These are phyloP conservation scores for Pyrenopolyporus hunteri DNA, from an alignment of 495 filamentous ascomycete species.

Conservation along the genomic window DNA sequence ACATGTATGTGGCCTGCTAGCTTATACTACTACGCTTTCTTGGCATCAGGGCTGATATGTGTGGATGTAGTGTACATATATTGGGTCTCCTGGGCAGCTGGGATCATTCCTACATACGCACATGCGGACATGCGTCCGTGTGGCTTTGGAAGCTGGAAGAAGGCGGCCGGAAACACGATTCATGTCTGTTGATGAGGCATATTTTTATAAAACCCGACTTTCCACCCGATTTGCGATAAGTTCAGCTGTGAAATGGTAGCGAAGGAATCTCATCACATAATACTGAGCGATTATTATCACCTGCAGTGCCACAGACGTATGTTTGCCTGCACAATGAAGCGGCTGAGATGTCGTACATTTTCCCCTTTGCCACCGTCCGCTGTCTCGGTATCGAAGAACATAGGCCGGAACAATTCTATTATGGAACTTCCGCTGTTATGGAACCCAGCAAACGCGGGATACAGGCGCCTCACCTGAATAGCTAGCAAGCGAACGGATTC, in stretches of 20 bases:
- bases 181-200: conserved; percentile 18
- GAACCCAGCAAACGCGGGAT: not conserved
- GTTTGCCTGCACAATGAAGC: conserved; percentile 7
- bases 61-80: not conserved
- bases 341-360: conserved; percentile 5
- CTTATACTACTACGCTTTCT: conserved; percentile 5
- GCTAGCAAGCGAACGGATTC: conserved; percentile 9
- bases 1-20: not conserved
- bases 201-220: conserved; percentile 8
- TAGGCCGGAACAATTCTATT: not conserved
- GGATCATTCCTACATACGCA: not conserved
- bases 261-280: not conserved
- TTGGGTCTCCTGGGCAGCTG: conserved; percentile 11
- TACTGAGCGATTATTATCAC: too few relatives aligned
- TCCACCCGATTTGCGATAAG: not conserved
- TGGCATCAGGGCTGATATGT: conserved; percentile 22
- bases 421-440: too few relatives aligned
- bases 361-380: not conserved
- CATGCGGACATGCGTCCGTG: not conserved
- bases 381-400: conserved; percentile 3
- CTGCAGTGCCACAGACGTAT: not conserved
- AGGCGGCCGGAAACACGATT: not conserved
- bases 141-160: conserved; percentile 10
- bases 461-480: not conserved
- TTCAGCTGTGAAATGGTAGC: not conserved